Evolutionary conservation across 2,329 filamentous ascomycete genomes (phyloP).

Genomic region (Curvularia sp.): DNA sequence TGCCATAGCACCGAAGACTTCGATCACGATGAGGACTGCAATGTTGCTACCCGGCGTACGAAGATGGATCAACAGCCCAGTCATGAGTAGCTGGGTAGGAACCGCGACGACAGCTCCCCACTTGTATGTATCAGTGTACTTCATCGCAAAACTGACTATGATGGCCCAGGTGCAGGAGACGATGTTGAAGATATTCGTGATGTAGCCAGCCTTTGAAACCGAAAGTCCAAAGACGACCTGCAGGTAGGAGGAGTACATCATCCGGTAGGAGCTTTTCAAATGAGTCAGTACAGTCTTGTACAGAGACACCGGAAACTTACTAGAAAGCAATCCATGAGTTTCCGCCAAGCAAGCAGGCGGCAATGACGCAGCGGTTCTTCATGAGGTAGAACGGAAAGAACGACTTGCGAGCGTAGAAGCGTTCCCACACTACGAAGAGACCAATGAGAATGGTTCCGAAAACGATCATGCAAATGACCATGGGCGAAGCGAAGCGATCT

Average conservation of each 20-base stretch:
- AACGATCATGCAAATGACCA: slow-evolving; percentile 51
- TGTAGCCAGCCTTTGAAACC: slow-evolving; percentile 28
- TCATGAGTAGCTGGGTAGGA: slow-evolving; percentile 36
- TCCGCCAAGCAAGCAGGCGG: slow-evolving; percentile 55
- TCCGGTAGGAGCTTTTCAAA: slow-evolving; percentile 35
- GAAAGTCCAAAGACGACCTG: slow-evolving; percentile 46
- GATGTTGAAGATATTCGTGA: slow-evolving; percentile 34
- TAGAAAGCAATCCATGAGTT: slow-evolving; percentile 34
- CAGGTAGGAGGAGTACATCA: slow-evolving; percentile 48
- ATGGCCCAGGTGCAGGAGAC: slow-evolving; percentile 31
- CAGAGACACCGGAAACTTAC: slow-evolving; percentile 15
- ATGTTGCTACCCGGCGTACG: slow-evolving; percentile 32
- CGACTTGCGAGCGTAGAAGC: slow-evolving; percentile 46
- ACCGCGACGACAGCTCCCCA: slow-evolving; percentile 32
- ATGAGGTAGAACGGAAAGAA: slow-evolving; percentile 57
- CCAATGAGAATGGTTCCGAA: slow-evolving; percentile 43
- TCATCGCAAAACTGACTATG: slow-evolving; percentile 29
- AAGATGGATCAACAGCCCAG: slow-evolving; percentile 39
- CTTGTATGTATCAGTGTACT: slow-evolving; percentile 34
- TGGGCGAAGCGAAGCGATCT: slow-evolving; percentile 40
- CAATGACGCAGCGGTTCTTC: slow-evolving; percentile 57
- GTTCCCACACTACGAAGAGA: slow-evolving; percentile 50
- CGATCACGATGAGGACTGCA: slow-evolving; percentile 38
- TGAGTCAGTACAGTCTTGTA: not conserved
- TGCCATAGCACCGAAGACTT: slow-evolving; percentile 36